Percentiles rank a stretch among this genome's conserved stretches.
Conservation (phyloP, 768 basidiomycete genomes). For the Sporobolomyces pararoseus region DNA sequence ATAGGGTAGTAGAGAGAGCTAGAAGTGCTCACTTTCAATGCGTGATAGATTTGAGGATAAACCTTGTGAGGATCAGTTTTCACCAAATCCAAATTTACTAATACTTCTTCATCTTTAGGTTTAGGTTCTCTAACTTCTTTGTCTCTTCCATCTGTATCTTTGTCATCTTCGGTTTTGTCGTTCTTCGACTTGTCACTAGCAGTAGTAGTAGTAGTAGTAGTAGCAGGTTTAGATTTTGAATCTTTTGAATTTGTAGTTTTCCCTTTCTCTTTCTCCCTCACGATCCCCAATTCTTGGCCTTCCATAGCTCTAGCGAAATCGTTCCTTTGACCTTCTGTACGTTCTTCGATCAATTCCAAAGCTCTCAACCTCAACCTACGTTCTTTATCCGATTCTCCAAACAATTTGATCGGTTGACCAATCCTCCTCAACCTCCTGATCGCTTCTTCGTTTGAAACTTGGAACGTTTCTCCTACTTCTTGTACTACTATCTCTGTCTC, state of each 20-base stretch:
- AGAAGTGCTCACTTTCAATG: conserved; percentile 62
- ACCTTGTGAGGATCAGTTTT: conserved; percentile 91
- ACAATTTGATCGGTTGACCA: conserved; percentile 89
- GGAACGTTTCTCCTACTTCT: conserved; percentile 56
- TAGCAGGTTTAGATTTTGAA: too few relatives aligned
- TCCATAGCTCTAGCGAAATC: conserved; percentile 67
- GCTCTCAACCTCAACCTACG: conserved; percentile 82
- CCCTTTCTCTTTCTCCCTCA: conserved; percentile 60
- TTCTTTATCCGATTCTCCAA: conserved; percentile 93
- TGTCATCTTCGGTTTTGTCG: not conserved
- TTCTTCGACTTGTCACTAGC: too few relatives aligned
- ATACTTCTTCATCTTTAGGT: conserved; percentile 55
- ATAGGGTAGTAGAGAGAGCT: too few relatives aligned
- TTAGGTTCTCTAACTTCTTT: conserved; percentile 61
- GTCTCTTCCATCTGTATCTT: conserved; percentile 50
- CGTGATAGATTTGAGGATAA: conserved; percentile 95
- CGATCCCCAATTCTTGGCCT: conserved; percentile 59
- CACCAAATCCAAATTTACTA: conserved; percentile 74
- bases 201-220: too few relatives aligned
- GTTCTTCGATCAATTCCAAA: conserved; percentile 80
- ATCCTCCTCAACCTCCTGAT: conserved; percentile 81
- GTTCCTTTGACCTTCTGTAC: conserved; percentile 70
- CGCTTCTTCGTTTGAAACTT: conserved; percentile 89
- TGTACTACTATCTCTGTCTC: not conserved
- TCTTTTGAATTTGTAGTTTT: conserved; percentile 36